Evolutionary conservation across 1,139 yeast genomes (phyloP).

Genomic region (Blastobotrys elegans): DNA sequence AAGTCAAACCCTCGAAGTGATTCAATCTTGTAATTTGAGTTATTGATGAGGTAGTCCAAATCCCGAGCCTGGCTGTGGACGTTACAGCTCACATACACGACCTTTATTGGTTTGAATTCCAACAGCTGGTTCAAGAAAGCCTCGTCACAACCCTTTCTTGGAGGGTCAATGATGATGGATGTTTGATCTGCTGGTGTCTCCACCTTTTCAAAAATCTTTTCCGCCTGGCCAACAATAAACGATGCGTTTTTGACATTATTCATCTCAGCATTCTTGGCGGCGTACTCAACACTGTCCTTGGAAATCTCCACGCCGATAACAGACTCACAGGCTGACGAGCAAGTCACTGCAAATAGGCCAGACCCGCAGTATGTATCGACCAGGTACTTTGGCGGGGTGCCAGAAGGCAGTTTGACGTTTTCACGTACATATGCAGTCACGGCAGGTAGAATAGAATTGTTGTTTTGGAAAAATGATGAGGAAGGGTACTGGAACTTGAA

Average conservation of each 20-base stretch:
- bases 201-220: slow-evolving; percentile 74
- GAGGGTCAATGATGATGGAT: slow-evolving; percentile 91
- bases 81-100: slow-evolving; percentile 92
- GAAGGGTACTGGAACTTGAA: slow-evolving; percentile 82
- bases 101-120: slow-evolving; percentile 73
- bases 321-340: slow-evolving; percentile 69
- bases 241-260: slow-evolving; percentile 73
- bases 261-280: slow-evolving; percentile 69
- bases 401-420: slow-evolving; percentile 48
- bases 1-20: slow-evolving; percentile 92
- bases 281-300: slow-evolving; percentile 86
- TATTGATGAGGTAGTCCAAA: slow-evolving; percentile 67
- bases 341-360: slow-evolving; percentile 84
- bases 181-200: slow-evolving; percentile 70
- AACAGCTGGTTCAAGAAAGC: slow-evolving; percentile 80
- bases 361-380: slow-evolving; percentile 99
- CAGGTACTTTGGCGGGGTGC: slow-evolving; percentile 49
- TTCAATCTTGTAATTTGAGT: slow-evolving; percentile 55
- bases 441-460: slow-evolving; percentile 79
- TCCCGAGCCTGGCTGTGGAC: slow-evolving; percentile 98
- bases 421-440: slow-evolving; percentile 77
- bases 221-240: slow-evolving; percentile 90
- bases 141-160: slow-evolving; percentile 94
- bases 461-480: slow-evolving; percentile 93
- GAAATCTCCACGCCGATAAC: slow-evolving; percentile 95